Base-by-base conservation (phyloP, 148 eudicot species). In the Arbutus unedo region DNA sequence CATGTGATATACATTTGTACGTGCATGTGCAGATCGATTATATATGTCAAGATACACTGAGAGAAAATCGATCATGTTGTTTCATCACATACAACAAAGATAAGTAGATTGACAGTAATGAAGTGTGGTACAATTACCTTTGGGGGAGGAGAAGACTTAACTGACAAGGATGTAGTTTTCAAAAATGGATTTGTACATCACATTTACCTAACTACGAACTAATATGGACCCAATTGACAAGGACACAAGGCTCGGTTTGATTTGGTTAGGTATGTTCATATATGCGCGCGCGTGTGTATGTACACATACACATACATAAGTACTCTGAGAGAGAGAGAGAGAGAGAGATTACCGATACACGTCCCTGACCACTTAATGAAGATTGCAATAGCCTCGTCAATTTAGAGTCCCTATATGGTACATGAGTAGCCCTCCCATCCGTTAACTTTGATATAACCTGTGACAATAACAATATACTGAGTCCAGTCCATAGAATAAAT, bases 361-460 rank as follows among this genome's bases (percentile, higher is more conserved):
- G 97, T 10, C 97, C 99, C 83, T 93, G 99, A 81, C 99, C 99
- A 87, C 99, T 93, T 82, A 96, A 87, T 79, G 99, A 96, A 81
- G 98, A 92, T 79, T 96, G 99, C 87, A 96, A 98, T 85, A 96
- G 93, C 90, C 99, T 91, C 54, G 99, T 96, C 89, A 96, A 86
- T 88, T 96, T 96, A 79, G 99, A 96, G 86, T 96, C 97, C 85
- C 99, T 93, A 60, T 90, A 96, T 82, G 99, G 99, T 85, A 96
- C 84, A 86, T 96, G 99, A 79, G 93, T 78, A 56, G 98, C 91
- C 83, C 86, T 93, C 55, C 93, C 95, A 79, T 96, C 99, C 13
- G 98, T 94, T 87, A 96, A 87, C 90, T 96, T 96, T 60, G 99
- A 94, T 83, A 96, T 96, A 75, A 96, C 99, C 99, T 96, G 89